These are phyloP conservation scores for Harringtonia lauricola DNA, from an alignment of 2,329 filamentous ascomycete genomes.

Conservation along the genomic window DNA sequence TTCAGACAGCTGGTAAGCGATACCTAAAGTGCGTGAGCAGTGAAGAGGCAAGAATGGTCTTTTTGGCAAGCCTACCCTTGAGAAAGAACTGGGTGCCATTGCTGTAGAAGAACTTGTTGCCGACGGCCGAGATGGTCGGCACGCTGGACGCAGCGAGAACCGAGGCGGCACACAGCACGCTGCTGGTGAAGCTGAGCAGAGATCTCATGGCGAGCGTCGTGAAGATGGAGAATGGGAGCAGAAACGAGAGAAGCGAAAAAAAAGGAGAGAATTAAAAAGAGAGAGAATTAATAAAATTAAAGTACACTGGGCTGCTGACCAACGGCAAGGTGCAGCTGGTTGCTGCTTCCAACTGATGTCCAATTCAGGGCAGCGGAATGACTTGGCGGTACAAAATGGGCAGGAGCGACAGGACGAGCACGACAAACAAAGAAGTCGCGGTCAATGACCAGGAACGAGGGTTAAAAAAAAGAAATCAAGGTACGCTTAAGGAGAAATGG, in stretches of 20 bases:
- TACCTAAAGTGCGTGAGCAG: slow-evolving; percentile 44
- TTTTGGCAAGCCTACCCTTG: slow-evolving; percentile 56
- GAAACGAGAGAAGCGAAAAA: not conserved
- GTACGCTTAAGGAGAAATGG: not conserved
- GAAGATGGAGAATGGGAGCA: not conserved
- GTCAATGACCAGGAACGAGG: not conserved
- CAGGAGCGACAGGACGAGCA: not conserved
- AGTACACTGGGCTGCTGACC: too few species aligned
- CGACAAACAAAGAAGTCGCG: not conserved
- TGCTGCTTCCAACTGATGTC: too few species aligned
- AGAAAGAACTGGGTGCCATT: slow-evolving; percentile 76
- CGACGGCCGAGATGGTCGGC: slow-evolving; percentile 43
- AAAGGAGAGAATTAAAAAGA: too few species aligned
- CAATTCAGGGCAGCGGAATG: not conserved
- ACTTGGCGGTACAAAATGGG: not conserved
- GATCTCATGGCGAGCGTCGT: slow-evolving; percentile 24
- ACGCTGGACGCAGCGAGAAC: slow-evolving; percentile 17
- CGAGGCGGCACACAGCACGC: slow-evolving; percentile 21
- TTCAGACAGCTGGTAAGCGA: slow-evolving; percentile 56
- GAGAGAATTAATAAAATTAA: not conserved
- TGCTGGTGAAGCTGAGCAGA: slow-evolving; percentile 19
- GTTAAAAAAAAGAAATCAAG: not conserved
- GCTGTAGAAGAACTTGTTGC: slow-evolving; percentile 76
- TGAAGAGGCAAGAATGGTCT: not conserved
- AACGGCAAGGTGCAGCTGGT: too few species aligned